Conservation (phyloP, 257 asterid genomes). For the Gardenia jasminoides region DNA sequence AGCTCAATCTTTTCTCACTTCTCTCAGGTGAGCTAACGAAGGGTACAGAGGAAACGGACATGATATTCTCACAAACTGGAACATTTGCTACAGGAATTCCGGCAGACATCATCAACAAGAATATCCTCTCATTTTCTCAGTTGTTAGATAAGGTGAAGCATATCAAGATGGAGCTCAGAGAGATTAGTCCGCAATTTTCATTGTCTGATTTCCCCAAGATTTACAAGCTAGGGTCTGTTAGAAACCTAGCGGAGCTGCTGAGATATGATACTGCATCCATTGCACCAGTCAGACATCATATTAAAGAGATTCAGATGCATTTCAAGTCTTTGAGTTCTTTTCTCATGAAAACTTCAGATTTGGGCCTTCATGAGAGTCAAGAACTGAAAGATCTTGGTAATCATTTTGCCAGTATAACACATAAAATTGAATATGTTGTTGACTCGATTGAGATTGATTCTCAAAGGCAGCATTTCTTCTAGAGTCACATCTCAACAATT, state of each 20-base stretch:
- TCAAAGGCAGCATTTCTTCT: background rate
- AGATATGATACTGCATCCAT: background rate
- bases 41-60: background rate
- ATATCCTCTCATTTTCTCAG: background rate
- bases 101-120: background rate
- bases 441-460: background rate
- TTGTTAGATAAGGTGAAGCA: no score
- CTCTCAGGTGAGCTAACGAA: no score
- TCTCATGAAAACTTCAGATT: background rate
- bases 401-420: background rate
- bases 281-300: background rate
- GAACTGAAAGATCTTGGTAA: background rate
- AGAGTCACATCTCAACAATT: background rate
- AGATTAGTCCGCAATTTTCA: background rate
- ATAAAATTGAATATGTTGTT: background rate
- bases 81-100: no score
- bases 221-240: background rate
- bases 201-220: background rate
- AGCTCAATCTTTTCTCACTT: background rate
- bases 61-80: background rate
- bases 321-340: background rate
- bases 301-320: background rate
- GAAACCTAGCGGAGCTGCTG: constrained; percentile 1
- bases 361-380: background rate
- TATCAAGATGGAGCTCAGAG: background rate